phyloP scores from a whole-genome alignment of 805 yeast species.

The Wickerhamiella azyma region DNA sequence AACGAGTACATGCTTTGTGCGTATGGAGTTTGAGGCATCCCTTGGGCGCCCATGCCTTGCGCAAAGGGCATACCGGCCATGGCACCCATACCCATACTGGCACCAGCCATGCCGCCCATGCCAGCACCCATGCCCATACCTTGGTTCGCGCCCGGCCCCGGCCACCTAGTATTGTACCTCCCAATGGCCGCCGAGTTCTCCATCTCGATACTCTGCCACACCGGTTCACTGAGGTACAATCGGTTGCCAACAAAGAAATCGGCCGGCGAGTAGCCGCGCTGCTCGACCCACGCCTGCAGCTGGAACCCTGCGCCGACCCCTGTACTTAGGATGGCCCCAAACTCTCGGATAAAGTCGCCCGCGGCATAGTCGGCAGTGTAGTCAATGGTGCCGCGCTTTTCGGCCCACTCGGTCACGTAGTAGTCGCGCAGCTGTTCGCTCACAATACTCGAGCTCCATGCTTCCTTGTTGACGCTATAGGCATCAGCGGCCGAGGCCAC shows the following conservation, averaged over 20 bases:
- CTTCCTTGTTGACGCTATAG: slow-evolving; percentile 16
- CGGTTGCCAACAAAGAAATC: slow-evolving; percentile 28
- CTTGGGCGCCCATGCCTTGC: no score
- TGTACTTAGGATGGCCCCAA: slow-evolving; percentile 23
- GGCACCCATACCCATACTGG: no score
- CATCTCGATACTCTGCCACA: slow-evolving; percentile 28
- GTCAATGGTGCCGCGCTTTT: slow-evolving; percentile 24
- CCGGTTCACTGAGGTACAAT: slow-evolving; percentile 27
- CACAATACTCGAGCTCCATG: slow-evolving; percentile 27
- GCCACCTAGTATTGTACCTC: background rate
- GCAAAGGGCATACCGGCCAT: no score
- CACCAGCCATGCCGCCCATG: no score
- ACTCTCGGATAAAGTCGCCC: slow-evolving; percentile 27
- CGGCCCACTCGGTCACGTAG: slow-evolving; percentile 29
- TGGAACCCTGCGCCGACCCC: slow-evolving; percentile 15
- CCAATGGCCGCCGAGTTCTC: slow-evolving; percentile 12
- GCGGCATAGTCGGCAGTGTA: slow-evolving; percentile 30
- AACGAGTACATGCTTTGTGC: background rate
- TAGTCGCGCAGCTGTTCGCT: slow-evolving; percentile 27
- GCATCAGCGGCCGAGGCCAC: slow-evolving; percentile 23
- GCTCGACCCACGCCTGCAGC: slow-evolving; percentile 26
- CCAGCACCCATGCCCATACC: no score
- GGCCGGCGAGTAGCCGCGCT: slow-evolving; percentile 22
- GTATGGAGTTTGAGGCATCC: background rate
- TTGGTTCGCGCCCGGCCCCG: background rate